These are phyloP conservation scores for Botryotinia convoluta DNA, from an alignment of 2,329 filamentous ascomycete genomes.

Conservation along the genomic window DNA sequence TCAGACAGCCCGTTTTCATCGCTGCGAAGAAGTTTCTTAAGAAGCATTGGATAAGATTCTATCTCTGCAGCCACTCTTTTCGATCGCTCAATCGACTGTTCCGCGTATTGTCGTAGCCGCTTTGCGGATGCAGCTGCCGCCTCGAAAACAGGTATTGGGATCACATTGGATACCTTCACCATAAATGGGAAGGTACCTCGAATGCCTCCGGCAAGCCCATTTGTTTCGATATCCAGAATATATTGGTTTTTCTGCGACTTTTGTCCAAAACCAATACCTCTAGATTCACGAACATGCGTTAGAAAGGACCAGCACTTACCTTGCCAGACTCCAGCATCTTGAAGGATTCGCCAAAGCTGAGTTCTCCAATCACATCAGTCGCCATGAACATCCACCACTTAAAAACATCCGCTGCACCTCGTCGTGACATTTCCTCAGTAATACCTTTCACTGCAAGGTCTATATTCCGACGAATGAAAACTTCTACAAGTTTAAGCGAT, in stretches of 20 bases:
- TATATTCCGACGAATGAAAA: not conserved
- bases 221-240: not conserved
- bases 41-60: not conserved
- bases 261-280: not conserved
- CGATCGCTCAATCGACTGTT: not conserved
- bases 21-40: not conserved
- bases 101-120: not conserved
- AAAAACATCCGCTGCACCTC: not conserved
- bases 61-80: not conserved
- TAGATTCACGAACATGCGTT: no score
- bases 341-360: not conserved
- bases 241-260: not conserved
- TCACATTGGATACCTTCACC: not conserved
- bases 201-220: not conserved
- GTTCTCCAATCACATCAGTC: not conserved
- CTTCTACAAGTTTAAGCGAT: not conserved
- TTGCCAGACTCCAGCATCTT: not conserved
- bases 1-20: not conserved
- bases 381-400: not conserved
- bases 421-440: not conserved
- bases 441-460: not conserved
- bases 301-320: not conserved
- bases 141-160: not conserved
- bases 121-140: not conserved
- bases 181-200: not conserved